These are phyloP conservation scores for Collybia sp. DNA, from an alignment of 768 basidiomycete species.

Conservation along the genomic window DNA sequence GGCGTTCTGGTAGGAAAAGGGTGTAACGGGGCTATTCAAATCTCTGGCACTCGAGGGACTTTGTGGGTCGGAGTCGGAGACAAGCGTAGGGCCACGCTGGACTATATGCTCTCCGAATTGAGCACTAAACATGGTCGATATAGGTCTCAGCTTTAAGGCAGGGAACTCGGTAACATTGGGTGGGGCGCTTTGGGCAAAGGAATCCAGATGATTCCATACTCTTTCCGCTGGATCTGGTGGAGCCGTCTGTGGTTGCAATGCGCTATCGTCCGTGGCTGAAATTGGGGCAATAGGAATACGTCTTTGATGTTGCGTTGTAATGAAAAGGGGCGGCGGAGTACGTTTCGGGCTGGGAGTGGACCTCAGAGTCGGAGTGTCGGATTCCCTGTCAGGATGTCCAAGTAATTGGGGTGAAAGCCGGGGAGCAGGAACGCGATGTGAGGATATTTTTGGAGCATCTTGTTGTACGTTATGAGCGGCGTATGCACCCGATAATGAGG, in stretches of 20 bases:
- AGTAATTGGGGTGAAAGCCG: conserved; percentile 29
- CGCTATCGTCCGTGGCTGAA: conserved; percentile 15
- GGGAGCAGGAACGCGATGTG: conserved; percentile 37
- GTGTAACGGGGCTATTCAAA: conserved; percentile 35
- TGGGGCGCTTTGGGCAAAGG: conserved; percentile 57
- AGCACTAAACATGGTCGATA: conserved; percentile 72
- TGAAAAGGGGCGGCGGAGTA: conserved; percentile 34
- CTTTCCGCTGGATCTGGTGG: conserved; percentile 12
- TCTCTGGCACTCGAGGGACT: conserved; percentile 42
- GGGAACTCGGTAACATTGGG: conserved; percentile 60
- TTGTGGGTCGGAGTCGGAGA: conserved; percentile 37
- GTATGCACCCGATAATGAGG: conserved; percentile 37
- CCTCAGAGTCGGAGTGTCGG: neutral
- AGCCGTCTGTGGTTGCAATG: conserved; percentile 18
- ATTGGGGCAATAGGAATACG: conserved; percentile 13
- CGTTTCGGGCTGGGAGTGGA: conserved; percentile 26
- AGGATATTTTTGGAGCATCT: conserved; percentile 21
- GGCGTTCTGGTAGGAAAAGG: conserved; percentile 19
- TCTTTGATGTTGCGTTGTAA: conserved; percentile 29
- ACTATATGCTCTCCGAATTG: conserved; percentile 55
- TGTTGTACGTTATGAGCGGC: conserved; percentile 21
- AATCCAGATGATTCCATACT: conserved; percentile 20
- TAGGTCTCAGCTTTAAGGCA: conserved; percentile 63
- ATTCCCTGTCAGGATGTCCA: conserved; percentile 7
- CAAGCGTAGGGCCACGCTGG: conserved; percentile 24